A percentile compares a stretch with the other conserved stretches of the same genome.
Evolutionary conservation across 2,329 filamentous ascomycete species (phyloP).

Genomic region (Ustulina deusta): DNA sequence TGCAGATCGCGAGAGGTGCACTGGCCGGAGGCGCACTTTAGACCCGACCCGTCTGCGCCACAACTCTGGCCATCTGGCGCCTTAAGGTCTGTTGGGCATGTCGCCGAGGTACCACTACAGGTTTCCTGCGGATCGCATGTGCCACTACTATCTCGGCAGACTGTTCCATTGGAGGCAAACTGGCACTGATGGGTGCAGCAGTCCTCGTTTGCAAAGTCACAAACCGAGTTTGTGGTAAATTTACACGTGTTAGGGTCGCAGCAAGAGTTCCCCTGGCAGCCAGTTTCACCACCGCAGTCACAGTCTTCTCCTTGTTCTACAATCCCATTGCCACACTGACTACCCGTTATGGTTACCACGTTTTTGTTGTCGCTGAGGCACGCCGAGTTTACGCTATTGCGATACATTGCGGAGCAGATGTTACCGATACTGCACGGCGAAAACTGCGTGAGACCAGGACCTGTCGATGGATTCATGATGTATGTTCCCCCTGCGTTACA

Average conservation of each 20-base stretch:
- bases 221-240: slow-evolving; percentile 80
- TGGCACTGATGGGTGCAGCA: slow-evolving; percentile 78
- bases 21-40: slow-evolving; percentile 90
- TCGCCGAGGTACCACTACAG: slow-evolving; percentile 78
- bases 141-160: slow-evolving; percentile 85
- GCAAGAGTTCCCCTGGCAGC: slow-evolving; percentile 81
- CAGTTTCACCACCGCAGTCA: slow-evolving; percentile 84
- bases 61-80: slow-evolving; percentile 78
- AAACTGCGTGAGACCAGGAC: slow-evolving; percentile 78
- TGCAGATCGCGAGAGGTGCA: slow-evolving; percentile 93
- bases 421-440: slow-evolving; percentile 93
- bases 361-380: slow-evolving; percentile 90
- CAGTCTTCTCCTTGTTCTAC: slow-evolving; percentile 95
- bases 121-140: slow-evolving; percentile 86
- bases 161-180: slow-evolving; percentile 72
- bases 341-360: slow-evolving; percentile 82
- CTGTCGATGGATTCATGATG: slow-evolving; percentile 97
- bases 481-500: slow-evolving; percentile 84
- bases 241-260: slow-evolving; percentile 89
- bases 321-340: slow-evolving; percentile 95
- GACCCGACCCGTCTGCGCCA: slow-evolving; percentile 69
- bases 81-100: slow-evolving; percentile 80
- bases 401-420: slow-evolving; percentile 86
- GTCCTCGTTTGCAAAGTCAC: slow-evolving; percentile 84
- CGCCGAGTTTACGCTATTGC: slow-evolving; percentile 77